A percentile compares a stretch with the other conserved stretches of the same genome.
Evolutionary conservation across 2,329 filamentous ascomycete genomes (phyloP).

Genomic region (Sclerotinia trifoliorum): DNA sequence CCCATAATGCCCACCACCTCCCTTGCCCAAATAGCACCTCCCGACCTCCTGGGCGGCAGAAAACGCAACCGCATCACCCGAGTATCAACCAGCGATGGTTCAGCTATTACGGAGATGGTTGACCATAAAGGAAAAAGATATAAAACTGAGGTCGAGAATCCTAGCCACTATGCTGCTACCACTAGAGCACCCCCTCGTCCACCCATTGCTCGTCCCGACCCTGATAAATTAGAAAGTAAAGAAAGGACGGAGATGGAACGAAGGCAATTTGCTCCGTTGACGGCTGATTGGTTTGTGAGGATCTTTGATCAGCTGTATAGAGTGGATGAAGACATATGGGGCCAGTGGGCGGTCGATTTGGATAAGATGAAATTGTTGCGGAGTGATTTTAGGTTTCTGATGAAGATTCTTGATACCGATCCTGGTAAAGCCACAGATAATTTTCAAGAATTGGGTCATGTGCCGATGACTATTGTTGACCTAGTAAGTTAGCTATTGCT

Average conservation of each 20-base stretch:
- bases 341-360: slow-evolving; percentile 2
- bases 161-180: not conserved
- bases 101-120: not conserved
- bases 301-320: slow-evolving; percentile 3
- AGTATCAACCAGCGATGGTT: not conserved
- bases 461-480: not conserved
- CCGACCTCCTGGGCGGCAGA: too few relatives aligned
- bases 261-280: slow-evolving; percentile 2
- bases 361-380: not conserved
- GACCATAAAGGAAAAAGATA: not conserved
- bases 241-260: not conserved
- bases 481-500: not conserved
- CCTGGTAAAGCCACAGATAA: too few relatives aligned
- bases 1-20: not conserved
- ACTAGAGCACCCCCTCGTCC: not conserved
- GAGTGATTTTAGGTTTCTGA: not conserved
- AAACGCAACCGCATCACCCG: not conserved
- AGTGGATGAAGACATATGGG: not conserved
- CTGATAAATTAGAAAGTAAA: not conserved
- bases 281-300: not conserved
- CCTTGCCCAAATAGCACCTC: not conserved
- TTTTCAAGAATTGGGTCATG: not conserved
- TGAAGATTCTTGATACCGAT: not conserved
- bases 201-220: not conserved
- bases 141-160: not conserved